Percentiles rank a stretch among this genome's conserved stretches.
Conservation (phyloP, 2,329 filamentous ascomycete genomes). For the Aspergillus cejpii region DNA sequence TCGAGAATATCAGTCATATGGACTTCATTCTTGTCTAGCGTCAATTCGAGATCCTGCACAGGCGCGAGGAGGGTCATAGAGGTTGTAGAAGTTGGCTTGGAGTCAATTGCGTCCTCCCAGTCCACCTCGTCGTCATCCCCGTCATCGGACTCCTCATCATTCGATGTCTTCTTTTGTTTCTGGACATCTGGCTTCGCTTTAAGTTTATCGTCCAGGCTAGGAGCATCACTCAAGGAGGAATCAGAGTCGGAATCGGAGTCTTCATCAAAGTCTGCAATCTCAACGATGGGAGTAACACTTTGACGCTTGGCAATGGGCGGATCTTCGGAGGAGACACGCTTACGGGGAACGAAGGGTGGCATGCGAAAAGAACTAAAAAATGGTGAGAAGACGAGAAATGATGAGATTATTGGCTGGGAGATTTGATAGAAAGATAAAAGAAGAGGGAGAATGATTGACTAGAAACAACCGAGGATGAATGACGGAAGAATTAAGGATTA, state of each 20-base stretch:
- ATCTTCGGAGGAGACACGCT: constrained; percentile 35
- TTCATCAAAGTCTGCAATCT: constrained; percentile 22
- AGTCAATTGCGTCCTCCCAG: constrained; percentile 52
- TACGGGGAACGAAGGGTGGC: constrained; percentile 44
- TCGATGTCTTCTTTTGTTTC: constrained; percentile 25
- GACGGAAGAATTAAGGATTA: too few species aligned
- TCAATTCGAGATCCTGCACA: constrained; percentile 66
- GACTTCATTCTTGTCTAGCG: constrained; percentile 50
- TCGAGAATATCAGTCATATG: constrained; percentile 56
- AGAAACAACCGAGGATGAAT: not conserved
- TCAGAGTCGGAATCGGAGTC: constrained; percentile 26
- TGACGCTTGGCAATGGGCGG: constrained; percentile 33
- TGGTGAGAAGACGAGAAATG: not conserved
- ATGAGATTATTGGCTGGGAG: constrained; percentile 6
- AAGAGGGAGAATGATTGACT: not conserved
- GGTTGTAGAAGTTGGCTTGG: constrained; percentile 29
- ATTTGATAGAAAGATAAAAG: constrained; percentile 7
- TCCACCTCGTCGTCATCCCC: constrained; percentile 54
- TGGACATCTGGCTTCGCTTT: constrained; percentile 45
- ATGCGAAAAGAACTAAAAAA: constrained; percentile 25
- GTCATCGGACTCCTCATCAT: constrained; percentile 47
- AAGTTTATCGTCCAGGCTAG: constrained; percentile 49
- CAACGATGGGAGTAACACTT: constrained; percentile 22
- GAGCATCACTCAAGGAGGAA: constrained; percentile 36
- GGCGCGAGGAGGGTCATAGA: constrained; percentile 43